Conservation (phyloP, 2,329 filamentous ascomycete species). For the Chaetothyriales sp. region DNA sequence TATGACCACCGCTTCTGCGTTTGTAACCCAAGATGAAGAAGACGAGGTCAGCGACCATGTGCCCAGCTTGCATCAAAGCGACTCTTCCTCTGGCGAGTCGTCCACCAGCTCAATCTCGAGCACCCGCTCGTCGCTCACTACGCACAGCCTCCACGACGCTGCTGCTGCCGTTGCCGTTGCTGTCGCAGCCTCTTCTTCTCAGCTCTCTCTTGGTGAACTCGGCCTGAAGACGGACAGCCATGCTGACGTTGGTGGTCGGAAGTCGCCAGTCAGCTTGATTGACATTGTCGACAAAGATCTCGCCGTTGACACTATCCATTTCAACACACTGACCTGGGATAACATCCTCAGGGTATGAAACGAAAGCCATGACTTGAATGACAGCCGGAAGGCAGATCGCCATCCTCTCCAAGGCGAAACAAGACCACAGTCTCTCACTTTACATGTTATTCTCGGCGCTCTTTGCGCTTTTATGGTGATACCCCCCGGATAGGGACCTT, state of each 20-base stretch:
- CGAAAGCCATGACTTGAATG: neutral
- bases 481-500: neutral
- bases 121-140: neutral
- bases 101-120: slow-evolving; percentile 5
- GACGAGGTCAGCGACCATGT: slow-evolving; percentile 7
- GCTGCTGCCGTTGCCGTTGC: neutral
- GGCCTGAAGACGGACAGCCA: neutral
- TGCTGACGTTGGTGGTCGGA: neutral
- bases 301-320: slow-evolving; percentile 8
- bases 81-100: slow-evolving; percentile 5
- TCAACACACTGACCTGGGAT: slow-evolving; percentile 17
- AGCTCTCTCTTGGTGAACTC: neutral
- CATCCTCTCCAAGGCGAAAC: neutral
- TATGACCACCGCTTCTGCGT: slow-evolving; percentile 4
- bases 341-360: slow-evolving; percentile 6
- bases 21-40: slow-evolving; percentile 1
- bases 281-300: neutral
- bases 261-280: neutral
- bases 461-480: neutral
- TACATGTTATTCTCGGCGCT: neutral
- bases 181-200: neutral
- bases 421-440: neutral
- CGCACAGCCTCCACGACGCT: neutral
- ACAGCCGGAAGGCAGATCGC: neutral
- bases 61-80: neutral